These are phyloP conservation scores for Porogramme epimiltina DNA, from an alignment of 1,284 basidiomycete species.

Conservation along the genomic window DNA sequence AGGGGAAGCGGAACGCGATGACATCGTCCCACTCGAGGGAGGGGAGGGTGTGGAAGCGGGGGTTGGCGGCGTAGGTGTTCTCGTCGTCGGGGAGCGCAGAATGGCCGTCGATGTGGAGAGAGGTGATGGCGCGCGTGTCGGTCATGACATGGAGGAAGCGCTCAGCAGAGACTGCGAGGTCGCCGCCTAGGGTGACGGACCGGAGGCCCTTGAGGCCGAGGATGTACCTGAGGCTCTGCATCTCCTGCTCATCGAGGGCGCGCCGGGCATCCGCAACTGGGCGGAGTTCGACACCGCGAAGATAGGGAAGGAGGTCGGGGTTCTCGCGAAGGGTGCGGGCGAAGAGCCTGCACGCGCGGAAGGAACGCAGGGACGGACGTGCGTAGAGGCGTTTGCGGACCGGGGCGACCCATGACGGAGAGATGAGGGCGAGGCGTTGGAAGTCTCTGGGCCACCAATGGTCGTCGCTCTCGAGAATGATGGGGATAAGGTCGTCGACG, in stretches of 20 bases:
- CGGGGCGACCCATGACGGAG: slow-evolving; percentile 47
- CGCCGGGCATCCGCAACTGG: slow-evolving; percentile 29
- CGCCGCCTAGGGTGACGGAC: slow-evolving; percentile 46
- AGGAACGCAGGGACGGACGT: slow-evolving; percentile 43
- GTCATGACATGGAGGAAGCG: slow-evolving; percentile 45
- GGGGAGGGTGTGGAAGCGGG: slow-evolving; percentile 6
- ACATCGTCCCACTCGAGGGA: slow-evolving; percentile 35
- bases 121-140: slow-evolving; percentile 41
- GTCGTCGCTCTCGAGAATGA: slow-evolving; percentile 50
- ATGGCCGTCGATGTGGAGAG: slow-evolving; percentile 49
- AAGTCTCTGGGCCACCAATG: slow-evolving; percentile 60
- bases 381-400: slow-evolving; percentile 48
- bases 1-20: slow-evolving; percentile 31
- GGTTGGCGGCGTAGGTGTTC: slow-evolving; percentile 1
- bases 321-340: slow-evolving; percentile 44
- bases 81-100: slow-evolving; percentile 1
- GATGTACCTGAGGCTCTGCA: slow-evolving; percentile 41
- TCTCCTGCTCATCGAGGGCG: slow-evolving; percentile 31
- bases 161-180: slow-evolving; percentile 46
- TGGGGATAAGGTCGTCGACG: slow-evolving; percentile 52
- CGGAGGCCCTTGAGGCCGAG: slow-evolving; percentile 43
- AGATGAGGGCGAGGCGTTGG: slow-evolving; percentile 46
- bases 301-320: slow-evolving; percentile 36
- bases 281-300: slow-evolving; percentile 45
- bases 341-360: slow-evolving; percentile 42